Evolutionary conservation across 2,329 filamentous ascomycete species (phyloP), one percentile per base, ranked within the genome.

Genomic region (Fusarium nanum): DNA sequence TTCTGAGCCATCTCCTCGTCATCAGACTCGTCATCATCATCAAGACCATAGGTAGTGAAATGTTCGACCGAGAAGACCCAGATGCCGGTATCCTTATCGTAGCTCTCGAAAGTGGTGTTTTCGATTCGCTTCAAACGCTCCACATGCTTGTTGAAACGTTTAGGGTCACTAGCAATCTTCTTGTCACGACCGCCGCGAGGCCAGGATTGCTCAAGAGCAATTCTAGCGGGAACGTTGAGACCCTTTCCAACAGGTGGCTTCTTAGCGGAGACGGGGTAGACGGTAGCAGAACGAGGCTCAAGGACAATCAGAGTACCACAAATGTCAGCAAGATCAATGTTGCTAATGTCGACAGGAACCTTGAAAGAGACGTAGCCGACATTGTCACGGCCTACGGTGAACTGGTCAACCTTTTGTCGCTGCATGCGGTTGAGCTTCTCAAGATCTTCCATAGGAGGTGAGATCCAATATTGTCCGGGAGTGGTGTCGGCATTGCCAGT

Each of bases 51-150:
- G 2, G 94, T 97, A 2, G 95, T 98, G 79, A 97, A 99, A 80
- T 99, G 96, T 76, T 95, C 90, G n/a, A 99, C 96, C 12, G 85
- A 89, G 83, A 99, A 99, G 16, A 88, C 88, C 97, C 97, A 99
- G 48, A 92, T 87, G 55, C 95, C 96, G 55, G 90, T 94, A 3
- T 93, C 86, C 60, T 86, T 84, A 69, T 97, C 88, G 79, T 98
- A 99, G 74, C 86, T 86, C 73, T 94, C 85, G 75, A 97, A 98
- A 6, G 89, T 89, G 0, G 96, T 98, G 78, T 93, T 91, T 11
- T 84, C 83, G 40, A 98, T 93, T 62, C 87, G 89, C 84, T 90
- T 92, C 25, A 99, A 88, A 56, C 93, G 91, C 65, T 91, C 89
- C 59, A 98, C 82, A 79, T 99, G 96, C 81, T 94, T 97, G 40